A percentile compares a stretch with the other conserved stretches of the same genome.
These are phyloP conservation scores for Aaosphaeria pasadenensis DNA, from an alignment of 2,329 filamentous ascomycete genomes.

Conservation along the genomic window DNA sequence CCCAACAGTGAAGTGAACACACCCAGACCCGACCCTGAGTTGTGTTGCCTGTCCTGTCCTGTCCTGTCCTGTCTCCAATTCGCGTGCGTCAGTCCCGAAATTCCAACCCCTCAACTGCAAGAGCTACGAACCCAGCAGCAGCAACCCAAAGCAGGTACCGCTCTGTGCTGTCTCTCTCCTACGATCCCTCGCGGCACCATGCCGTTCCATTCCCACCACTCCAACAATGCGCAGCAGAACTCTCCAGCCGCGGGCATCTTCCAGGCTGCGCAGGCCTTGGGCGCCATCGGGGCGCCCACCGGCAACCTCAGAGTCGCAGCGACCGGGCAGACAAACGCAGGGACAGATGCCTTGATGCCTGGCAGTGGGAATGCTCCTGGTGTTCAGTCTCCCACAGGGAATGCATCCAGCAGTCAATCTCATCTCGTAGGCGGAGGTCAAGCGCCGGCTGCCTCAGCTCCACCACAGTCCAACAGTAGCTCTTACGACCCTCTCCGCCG, in stretches of 20 bases:
- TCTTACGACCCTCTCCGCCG: constrained; percentile 52
- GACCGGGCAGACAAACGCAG: constrained; percentile 40
- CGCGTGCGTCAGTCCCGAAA: too few species aligned
- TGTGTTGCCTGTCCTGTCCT: too few species aligned
- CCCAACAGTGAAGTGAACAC: too few species aligned
- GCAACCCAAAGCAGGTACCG: too few species aligned
- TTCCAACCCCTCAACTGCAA: too few species aligned
- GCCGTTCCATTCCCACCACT: constrained; percentile 37
- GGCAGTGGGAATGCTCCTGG: constrained; percentile 31
- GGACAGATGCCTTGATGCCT: constrained; percentile 44
- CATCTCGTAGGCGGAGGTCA: constrained; percentile 10
- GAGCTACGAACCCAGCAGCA: too few species aligned
- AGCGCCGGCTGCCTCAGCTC: constrained; percentile 14
- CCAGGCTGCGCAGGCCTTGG: constrained; percentile 45
- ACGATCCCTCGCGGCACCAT: constrained; percentile 18
- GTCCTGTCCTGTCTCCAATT: too few species aligned
- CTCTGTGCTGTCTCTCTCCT: not conserved
- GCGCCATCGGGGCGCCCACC: constrained; percentile 45
- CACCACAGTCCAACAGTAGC: constrained; percentile 39
- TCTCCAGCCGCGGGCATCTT: constrained; percentile 44
- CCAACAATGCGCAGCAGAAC: constrained; percentile 23
- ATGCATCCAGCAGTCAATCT: constrained; percentile 5
- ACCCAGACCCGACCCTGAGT: too few species aligned
- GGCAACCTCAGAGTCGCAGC: constrained; percentile 39
- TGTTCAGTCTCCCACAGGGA: constrained; percentile 12